These are phyloP conservation scores for Tillandsia leiboldiana DNA, from an alignment of 176 grass and related monocot genomes.

Conservation along the genomic window DNA sequence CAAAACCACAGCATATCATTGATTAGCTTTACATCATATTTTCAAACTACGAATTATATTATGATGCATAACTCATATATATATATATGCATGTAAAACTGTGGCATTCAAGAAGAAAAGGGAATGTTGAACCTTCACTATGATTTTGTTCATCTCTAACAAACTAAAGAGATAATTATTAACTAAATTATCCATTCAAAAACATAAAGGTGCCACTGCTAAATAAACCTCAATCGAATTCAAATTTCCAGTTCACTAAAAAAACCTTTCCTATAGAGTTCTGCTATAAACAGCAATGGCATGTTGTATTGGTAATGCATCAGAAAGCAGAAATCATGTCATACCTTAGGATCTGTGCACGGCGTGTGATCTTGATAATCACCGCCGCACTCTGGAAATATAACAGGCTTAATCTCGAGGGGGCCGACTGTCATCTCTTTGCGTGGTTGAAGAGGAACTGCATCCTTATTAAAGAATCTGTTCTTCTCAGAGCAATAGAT, in stretches of 20 bases:
- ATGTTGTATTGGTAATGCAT: not conserved
- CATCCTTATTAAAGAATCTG: conserved; percentile 32
- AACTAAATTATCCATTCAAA: no score
- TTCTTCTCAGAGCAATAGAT: conserved; percentile 61
- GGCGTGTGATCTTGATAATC: conserved; percentile 90
- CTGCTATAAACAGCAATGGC: not conserved
- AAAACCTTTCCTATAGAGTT: not conserved
- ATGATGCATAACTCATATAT: not conserved
- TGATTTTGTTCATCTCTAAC: no score
- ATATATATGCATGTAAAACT: no score
- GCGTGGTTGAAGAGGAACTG: conserved; percentile 12
- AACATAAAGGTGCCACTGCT: no score
- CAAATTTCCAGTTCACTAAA: no score
- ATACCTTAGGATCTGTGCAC: conserved; percentile 83
- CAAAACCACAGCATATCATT: not conserved
- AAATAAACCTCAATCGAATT: no score
- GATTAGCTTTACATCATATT: not conserved
- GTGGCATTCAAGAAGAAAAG: no score
- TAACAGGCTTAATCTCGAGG: conserved; percentile 23
- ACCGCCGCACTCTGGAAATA: conserved; percentile 61
- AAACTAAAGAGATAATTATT: no score
- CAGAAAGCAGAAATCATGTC: not conserved
- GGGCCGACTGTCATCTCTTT: conserved; percentile 11
- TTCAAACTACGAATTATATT: not conserved
- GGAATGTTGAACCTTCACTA: no score